Percentiles rank a stretch among this genome's conserved stretches.
Conservation (phyloP, 495 filamentous ascomycete genomes). For the Polyplosphaeria fusca region DNA sequence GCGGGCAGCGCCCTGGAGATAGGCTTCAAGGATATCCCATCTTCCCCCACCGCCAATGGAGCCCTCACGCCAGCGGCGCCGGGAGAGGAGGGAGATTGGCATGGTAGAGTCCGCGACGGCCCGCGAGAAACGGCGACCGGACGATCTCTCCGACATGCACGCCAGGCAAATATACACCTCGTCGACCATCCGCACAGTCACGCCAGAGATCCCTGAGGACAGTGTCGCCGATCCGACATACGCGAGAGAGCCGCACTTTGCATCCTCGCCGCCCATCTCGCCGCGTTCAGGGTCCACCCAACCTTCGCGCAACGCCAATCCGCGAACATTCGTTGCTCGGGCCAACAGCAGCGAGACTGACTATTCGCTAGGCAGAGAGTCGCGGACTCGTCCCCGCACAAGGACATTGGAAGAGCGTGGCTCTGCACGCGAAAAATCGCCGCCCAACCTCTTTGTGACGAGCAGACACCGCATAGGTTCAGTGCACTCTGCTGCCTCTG, state of each 20-base stretch:
- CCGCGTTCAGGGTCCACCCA: slow-evolving; percentile 19
- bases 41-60: slow-evolving; percentile 21
- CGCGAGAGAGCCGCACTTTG: not conserved
- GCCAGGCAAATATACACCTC: slow-evolving; percentile 17
- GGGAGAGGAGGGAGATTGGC: slow-evolving; percentile 20
- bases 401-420: slow-evolving; percentile 42
- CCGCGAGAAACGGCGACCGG: slow-evolving; percentile 19
- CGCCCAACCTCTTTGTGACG: slow-evolving; percentile 32
- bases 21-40: too few relatives aligned
- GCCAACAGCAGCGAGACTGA: slow-evolving; percentile 32
- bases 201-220: slow-evolving; percentile 38
- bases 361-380: slow-evolving; percentile 26
- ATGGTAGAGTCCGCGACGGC: slow-evolving; percentile 4
- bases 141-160: slow-evolving; percentile 19
- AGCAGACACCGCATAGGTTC: slow-evolving; percentile 43
- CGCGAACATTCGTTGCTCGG: slow-evolving; percentile 29
- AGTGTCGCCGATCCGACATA: slow-evolving; percentile 16
- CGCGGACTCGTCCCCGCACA: slow-evolving; percentile 39
- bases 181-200: slow-evolving; percentile 37
- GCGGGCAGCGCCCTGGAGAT: not conserved
- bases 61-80: slow-evolving; percentile 11
- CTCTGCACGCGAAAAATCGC: slow-evolving; percentile 36
- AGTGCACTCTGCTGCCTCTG: slow-evolving; percentile 34
- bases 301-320: slow-evolving; percentile 16
- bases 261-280: slow-evolving; percentile 28